Conservation (phyloP, 2,329 filamentous ascomycete genomes). For the Microsporum audouinii region DNA sequence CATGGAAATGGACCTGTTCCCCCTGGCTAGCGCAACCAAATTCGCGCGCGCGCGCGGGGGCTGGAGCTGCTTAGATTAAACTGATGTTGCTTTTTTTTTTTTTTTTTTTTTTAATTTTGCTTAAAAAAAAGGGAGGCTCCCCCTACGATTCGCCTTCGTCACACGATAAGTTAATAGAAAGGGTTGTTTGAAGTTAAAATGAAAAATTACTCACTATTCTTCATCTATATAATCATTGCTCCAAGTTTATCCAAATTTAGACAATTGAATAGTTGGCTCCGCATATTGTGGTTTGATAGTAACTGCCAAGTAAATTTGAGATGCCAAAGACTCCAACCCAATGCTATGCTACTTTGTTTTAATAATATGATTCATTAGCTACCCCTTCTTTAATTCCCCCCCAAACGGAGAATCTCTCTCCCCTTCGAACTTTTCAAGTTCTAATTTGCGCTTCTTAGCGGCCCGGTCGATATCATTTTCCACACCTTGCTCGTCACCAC, state of each 20-base stretch:
- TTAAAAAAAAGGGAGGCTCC: conserved; percentile 6
- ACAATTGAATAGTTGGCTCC: too few species aligned
- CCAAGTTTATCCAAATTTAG: neutral
- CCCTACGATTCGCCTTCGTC: neutral
- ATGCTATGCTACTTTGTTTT: neutral
- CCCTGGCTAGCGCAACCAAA: neutral
- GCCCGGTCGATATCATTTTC: conserved; percentile 23
- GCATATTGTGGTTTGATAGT: too few species aligned
- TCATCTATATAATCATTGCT: neutral
- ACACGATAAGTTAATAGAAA: conserved; percentile 2
- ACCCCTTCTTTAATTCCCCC: neutral
- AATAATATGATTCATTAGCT: neutral
- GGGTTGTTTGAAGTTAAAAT: neutral
- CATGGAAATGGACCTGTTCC: neutral
- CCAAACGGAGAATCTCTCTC: neutral
- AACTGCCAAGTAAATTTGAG: too few species aligned
- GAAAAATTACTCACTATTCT: neutral
- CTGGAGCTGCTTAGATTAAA: conserved; percentile 1
- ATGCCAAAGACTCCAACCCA: neutral
- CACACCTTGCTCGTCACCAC: conserved; percentile 17
- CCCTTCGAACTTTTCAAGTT: conserved; percentile 15
- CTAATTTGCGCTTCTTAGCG: conserved; percentile 32
- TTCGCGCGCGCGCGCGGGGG: neutral
- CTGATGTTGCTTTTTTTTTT: neutral
- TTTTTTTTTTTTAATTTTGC: neutral